phyloP scores from a whole-genome alignment of 345 rosid genomes.

The Populus simonii region DNA sequence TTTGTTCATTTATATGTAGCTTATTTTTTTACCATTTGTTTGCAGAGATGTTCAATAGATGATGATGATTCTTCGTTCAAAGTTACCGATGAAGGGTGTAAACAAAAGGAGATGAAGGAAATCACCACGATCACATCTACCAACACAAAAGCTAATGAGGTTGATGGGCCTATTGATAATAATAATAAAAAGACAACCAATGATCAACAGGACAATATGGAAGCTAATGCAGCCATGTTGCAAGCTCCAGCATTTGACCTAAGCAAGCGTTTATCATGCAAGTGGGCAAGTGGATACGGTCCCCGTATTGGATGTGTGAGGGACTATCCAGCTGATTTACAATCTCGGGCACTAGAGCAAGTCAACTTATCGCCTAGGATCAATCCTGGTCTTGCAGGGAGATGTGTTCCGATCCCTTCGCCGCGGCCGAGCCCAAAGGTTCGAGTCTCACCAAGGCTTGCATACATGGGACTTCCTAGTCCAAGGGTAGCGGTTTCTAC shows the following conservation, averaged over 20 bases:
- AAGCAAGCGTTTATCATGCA: conserved; percentile 55
- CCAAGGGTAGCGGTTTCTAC: conserved; percentile 26
- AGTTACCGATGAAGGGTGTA: conserved; percentile 18
- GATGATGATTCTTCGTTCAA: conserved; percentile 23
- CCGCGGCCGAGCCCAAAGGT: conserved; percentile 47
- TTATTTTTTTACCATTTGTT: neutral
- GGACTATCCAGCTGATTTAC: conserved; percentile 64
- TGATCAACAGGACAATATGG: neutral
- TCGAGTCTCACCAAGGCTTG: conserved; percentile 45
- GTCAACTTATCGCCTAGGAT: conserved; percentile 54
- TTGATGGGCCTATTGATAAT: neutral
- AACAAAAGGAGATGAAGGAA: conserved; percentile 9
- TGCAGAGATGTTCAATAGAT: conserved; percentile 22
- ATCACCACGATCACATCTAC: neutral
- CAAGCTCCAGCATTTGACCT: conserved; percentile 38
- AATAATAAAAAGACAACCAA: neutral
- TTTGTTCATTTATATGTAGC: neutral
- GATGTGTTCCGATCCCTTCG: conserved; percentile 36
- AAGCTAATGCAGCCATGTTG: conserved; percentile 18
- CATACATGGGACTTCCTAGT: conserved; percentile 54
- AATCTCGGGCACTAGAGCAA: conserved; percentile 57
- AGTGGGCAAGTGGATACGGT: conserved; percentile 69
- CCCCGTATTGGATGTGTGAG: conserved; percentile 73
- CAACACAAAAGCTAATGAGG: conserved; percentile 1
- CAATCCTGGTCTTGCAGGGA: conserved; percentile 26